Evolutionary conservation across 139 green algal genomes (phyloP), one percentile per base, ranked within the genome.

Genomic region (Chlamydomonas applanata): DNA sequence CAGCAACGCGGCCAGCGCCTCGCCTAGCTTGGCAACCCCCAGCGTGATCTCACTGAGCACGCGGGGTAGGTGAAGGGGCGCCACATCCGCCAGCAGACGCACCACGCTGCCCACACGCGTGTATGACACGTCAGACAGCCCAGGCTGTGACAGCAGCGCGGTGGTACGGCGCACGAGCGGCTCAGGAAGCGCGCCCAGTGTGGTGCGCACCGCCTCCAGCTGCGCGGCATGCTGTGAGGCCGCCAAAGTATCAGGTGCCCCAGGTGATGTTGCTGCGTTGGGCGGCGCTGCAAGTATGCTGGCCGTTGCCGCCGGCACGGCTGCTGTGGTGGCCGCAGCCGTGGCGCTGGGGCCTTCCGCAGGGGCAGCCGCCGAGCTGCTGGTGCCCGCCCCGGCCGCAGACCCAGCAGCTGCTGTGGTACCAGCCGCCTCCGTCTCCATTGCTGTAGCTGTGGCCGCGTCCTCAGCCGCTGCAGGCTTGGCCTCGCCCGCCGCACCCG

Each of bases 81-180:
- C 83, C 0, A 66, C 77, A 59, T 92, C 79, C 3, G 91, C 83
- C 1, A 97, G 71, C 35, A 89, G 72, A n/a, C 82, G 85, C 1
- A 96, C 49, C 34, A 92, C 74, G 17, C 73, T 75, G 14, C 69
- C 76, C 13, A 78, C 79, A 3, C 82, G 75, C 13, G 74, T 77
- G 72, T 94, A 94, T 1, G 83, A 72, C 1, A 72, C 24, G 19
- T 95, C 88, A 11, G 83, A 84, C 20, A 97, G 80, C 4, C 83
- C 74, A 24, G 81, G 49, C n/a, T 81, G 65, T 3, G 52, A 65
- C 75, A 90, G n/a, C 7, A 69, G 60, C 35, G 71, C 54, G 75
- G 45, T 27, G 44, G 52, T 13, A 30, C n/a, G 45, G 32, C 72
- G 46, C 45, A 82, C n/a, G 75, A 88, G 78, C 24, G 66, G 7